Evolutionary conservation across 108 stramenopile genomes (phyloP).

Genomic region (Nitzschia putrida): DNA sequence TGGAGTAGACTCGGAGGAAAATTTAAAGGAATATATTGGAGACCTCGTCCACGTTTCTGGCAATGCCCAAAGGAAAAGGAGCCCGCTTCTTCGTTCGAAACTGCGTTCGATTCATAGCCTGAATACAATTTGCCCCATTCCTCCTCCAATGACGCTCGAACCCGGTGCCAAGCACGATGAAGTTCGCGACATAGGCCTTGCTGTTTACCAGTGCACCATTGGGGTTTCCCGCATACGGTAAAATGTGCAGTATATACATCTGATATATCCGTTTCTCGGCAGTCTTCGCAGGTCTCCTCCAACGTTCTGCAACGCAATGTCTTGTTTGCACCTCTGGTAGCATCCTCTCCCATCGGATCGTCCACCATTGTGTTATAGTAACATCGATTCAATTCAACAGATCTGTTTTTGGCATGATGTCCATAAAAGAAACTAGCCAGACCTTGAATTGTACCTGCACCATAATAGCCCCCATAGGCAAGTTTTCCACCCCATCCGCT

Average conservation of each 20-base stretch:
- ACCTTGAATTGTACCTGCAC: conserved; percentile 61
- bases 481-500: conserved; percentile 65
- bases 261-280: conserved; percentile 45
- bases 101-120: not conserved
- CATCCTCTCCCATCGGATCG: conserved; percentile 25
- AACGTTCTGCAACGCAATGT: conserved; percentile 51
- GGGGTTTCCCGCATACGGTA: conserved; percentile 84
- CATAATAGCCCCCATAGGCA: conserved; percentile 73
- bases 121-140: conserved; percentile 17
- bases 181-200: conserved; percentile 16
- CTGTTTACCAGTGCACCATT: conserved; percentile 2
- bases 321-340: conserved; percentile 11
- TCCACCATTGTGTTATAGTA: conserved; percentile 84
- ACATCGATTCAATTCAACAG: conserved; percentile 74
- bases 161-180: conserved; percentile 21
- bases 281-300: conserved; percentile 67
- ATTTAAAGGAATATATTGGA: conserved; percentile 7
- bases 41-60: not conserved
- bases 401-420: conserved; percentile 21
- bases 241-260: conserved; percentile 72
- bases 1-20: conserved; percentile 3
- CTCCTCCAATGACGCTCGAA: conserved; percentile 17
- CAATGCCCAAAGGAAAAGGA: conserved; percentile 14
- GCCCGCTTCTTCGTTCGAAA: not conserved
- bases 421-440: conserved; percentile 75